A percentile compares a stretch with the other conserved stretches of the same genome.
These are phyloP conservation scores for Euphorbia schlechtendalii DNA, from an alignment of 441 rosid species.

Conservation along the genomic window DNA sequence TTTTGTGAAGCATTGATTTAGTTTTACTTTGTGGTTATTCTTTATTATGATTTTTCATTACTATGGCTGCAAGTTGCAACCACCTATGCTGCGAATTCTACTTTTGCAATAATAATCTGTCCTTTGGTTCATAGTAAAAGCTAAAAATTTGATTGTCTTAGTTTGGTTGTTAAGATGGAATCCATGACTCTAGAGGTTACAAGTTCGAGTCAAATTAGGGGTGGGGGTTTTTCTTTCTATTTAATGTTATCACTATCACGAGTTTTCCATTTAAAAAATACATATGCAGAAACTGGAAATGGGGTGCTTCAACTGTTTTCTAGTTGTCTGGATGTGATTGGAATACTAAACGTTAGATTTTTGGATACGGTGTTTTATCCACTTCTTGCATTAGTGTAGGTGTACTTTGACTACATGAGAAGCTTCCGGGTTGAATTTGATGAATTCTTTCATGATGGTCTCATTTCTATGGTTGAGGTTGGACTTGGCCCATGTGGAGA, in stretches of 20 bases:
- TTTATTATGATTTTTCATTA: not conserved
- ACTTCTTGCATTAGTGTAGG: conserved; percentile 46
- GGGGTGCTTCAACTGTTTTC: not conserved
- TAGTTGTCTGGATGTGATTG: conserved; percentile 6
- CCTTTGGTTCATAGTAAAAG: conserved; percentile 8
- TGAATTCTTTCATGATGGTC: conserved; percentile 61
- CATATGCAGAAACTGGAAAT: not conserved
- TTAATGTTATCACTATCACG: no score
- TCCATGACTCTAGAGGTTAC: no score
- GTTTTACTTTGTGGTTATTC: not conserved
- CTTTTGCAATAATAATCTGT: conserved; percentile 9
- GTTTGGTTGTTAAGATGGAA: no score
- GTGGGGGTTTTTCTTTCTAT: no score
- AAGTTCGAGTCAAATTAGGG: no score
- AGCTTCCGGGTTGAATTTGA: conserved; percentile 88
- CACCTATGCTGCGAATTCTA: conserved; percentile 1
- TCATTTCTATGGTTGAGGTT: conserved; percentile 76
- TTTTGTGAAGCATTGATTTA: conserved; percentile 8
- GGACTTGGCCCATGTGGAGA: conserved; percentile 99
- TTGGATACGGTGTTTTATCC: conserved; percentile 15
- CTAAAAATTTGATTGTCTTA: not conserved
- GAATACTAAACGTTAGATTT: conserved; percentile 3
- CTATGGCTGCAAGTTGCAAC: conserved; percentile 7
- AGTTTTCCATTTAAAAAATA: no score
- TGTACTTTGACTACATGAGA: conserved; percentile 98